A percentile compares a stretch with the other conserved stretches of the same genome.
Conservation (phyloP, 179 eudicot species). For the Camellia oleifera region DNA sequence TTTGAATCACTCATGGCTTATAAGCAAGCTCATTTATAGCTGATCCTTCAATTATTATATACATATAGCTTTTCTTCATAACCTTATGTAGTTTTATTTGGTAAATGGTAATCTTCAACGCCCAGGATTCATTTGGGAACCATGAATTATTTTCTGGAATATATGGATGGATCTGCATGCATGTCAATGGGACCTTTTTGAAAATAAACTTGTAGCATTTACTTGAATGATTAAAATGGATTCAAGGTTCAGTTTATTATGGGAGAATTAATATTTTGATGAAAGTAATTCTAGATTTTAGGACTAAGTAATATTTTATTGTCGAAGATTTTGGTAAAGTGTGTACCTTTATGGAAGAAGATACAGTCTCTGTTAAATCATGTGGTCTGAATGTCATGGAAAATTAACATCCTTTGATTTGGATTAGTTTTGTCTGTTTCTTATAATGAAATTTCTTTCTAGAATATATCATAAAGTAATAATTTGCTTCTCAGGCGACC, state of each 20-base stretch:
- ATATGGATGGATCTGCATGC: too few relatives aligned
- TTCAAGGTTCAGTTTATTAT: background rate
- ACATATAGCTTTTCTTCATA: too few relatives aligned
- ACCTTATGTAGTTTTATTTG: too few relatives aligned
- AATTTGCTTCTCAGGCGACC: constrained; percentile 63
- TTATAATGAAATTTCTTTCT: background rate
- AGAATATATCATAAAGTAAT: constrained; percentile 8
- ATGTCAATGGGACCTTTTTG: too few relatives aligned
- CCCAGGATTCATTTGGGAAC: too few relatives aligned
- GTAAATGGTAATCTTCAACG: too few relatives aligned
- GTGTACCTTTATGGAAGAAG: background rate
- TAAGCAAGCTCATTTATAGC: too few relatives aligned
- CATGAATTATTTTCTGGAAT: too few relatives aligned
- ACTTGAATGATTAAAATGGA: background rate
- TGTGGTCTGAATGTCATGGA: background rate
- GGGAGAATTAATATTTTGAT: background rate
- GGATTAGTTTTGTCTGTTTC: background rate
- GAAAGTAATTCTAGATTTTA: background rate
- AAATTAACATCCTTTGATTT: background rate
- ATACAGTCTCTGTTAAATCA: background rate
- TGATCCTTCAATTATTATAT: too few relatives aligned
- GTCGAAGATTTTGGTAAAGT: too few relatives aligned
- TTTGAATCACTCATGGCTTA: too few relatives aligned
- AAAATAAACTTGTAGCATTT: background rate
- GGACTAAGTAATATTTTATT: too few relatives aligned